Base-by-base conservation (phyloP, 2,329 filamentous ascomycete genomes). In the Paecilomyces dactylethromorphus region DNA sequence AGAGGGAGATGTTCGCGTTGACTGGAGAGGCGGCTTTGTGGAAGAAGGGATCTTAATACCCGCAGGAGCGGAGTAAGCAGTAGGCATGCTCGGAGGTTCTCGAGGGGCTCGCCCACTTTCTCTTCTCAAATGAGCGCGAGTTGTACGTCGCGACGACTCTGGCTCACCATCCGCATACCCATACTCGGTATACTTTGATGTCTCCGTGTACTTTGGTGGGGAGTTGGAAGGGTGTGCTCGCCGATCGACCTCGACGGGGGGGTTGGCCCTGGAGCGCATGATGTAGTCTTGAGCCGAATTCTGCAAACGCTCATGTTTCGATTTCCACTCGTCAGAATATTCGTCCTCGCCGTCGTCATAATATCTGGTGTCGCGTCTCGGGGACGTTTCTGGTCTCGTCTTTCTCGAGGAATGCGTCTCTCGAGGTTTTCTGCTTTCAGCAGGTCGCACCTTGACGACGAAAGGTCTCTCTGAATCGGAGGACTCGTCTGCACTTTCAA, bases 281-380 rank as follows among this genome's bases (percentile, higher is more conserved):
- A 79, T 78, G 62, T 79, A 78, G 54, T 74, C 68, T 56, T 69
- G 66, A 12, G 73, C 73, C 26, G 63, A 65, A 51, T 61, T 62
- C 33, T 71, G 68, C 54, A 68, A 63, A 56, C 62, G 64, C 50
- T 75, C 68, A 32, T 72, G 66, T 63, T 76, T 78, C 26, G 65
- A 65, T 24, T 69, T 63, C 62, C 51, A 70, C 18, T 60, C 64
- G 26, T 68, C 70, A 7, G 64, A 64, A 12, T 64, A 65, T 32
- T 70, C 63, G 15, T 63, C 60, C 6, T 71, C 69, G 1, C 69
- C 66, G 6, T 69, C 65, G 32, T 68, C 56, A 54, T 53, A 57
- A 59, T 51, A 59, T 59, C 15, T 68, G 62, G 3, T 61, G 58
- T 18, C 68, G 65, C 45, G 60, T 64, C 52, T 66, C 32, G n/a